Conservation (phyloP, 768 basidiomycete genomes). For the Termitomyces eurrhizus region DNA sequence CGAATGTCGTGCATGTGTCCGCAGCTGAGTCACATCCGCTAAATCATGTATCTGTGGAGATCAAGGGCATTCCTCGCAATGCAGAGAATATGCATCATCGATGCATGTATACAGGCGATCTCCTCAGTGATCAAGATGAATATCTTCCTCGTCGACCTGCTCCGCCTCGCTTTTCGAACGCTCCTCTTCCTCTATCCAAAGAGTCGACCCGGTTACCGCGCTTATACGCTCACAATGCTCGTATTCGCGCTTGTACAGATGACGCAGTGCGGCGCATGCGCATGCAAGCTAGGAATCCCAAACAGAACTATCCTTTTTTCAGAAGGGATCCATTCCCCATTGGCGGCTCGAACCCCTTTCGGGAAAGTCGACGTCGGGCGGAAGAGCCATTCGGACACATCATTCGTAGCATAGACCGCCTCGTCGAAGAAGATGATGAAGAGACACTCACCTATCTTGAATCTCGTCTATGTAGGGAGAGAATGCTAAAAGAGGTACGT, state of each 20-base stretch:
- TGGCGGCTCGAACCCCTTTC: slow-evolving; percentile 4
- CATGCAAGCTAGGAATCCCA: not conserved
- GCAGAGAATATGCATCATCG: not conserved
- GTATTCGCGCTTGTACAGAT: not conserved
- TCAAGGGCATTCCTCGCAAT: not conserved
- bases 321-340: not conserved
- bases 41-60: not conserved
- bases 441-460: slow-evolving; percentile 2
- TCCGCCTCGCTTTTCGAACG: too few species aligned
- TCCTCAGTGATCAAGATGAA: not conserved
- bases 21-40: not conserved
- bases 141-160: not conserved
- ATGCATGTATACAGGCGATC: not conserved
- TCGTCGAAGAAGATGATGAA: slow-evolving; percentile 4
- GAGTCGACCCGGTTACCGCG: not conserved
- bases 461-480: not conserved
- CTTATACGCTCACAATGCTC: not conserved
- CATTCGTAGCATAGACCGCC: not conserved
- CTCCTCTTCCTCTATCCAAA: not conserved
- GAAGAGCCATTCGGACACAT: not conserved
- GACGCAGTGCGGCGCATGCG: not conserved
- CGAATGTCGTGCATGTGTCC: not conserved
- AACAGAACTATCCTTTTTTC: not conserved
- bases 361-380: not conserved
- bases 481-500: not conserved